Evolutionary conservation across 768 basidiomycete species (phyloP), one percentile per base, ranked within the genome.

Genomic region (Psilocybe sp.): DNA sequence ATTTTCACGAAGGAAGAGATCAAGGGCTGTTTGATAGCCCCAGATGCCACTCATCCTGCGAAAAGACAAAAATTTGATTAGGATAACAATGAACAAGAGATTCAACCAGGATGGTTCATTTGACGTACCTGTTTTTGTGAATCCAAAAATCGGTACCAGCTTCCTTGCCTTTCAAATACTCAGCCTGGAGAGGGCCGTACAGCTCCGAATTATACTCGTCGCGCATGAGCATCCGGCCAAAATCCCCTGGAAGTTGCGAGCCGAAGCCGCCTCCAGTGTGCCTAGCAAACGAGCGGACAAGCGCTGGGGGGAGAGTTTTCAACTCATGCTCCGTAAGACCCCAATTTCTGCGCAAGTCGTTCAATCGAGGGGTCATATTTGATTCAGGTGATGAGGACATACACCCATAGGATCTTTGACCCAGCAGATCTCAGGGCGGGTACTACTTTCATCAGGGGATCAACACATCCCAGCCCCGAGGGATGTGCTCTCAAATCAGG

Each of bases 131-230:
- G 63, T 86, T 87, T 64, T 86, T 87, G 63, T 86, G 80, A 44
- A 87, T 81, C 84, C 84, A 86, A 52, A 84, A 73, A 63, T 87
- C 84, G 9, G 81, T 82, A 1, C 83, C 83, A 5, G 63, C 66
- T 11, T 74, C 65, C 51, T 72, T 66, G 14, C 84, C 84, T 44
- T 75, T 69, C 46, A 77, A 40, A 56, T 76, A 85, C 52, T 78
- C 73, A 0, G 65, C 68, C 53, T 85, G 82, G 32, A 87, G 68
- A 8, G 82, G 82, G 1, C 79, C 82, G 65, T 87, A 86, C 43
- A 85, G 67, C 35, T 79, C 78, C 3, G 83, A 72, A 61, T 86
- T 86, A 49, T 66, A 70, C 42, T 70, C 73, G 41, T 68, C 82
- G 47, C 84, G 71, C 82, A 87, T 84, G 39, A 77, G 65, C 10